These are phyloP conservation scores for Lodderomyces beijingensis DNA, from an alignment of 1,139 yeast species.

Conservation along the genomic window DNA sequence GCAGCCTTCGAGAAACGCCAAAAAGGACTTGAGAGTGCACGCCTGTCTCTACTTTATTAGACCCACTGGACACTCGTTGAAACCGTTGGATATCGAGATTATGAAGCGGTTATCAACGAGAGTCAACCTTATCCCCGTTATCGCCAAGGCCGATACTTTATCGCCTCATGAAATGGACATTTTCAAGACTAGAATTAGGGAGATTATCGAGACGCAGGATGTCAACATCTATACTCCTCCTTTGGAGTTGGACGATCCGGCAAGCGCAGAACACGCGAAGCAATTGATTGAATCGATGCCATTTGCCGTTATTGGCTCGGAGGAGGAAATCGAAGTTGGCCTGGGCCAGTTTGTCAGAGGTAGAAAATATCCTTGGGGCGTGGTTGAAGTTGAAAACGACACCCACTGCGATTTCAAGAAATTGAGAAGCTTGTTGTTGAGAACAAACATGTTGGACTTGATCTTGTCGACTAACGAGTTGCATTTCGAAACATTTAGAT, in stretches of 20 bases:
- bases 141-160: slow-evolving; percentile 92
- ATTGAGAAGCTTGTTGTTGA: slow-evolving; percentile 77
- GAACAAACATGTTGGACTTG: slow-evolving; percentile 92
- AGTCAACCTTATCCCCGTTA: slow-evolving; percentile 90
- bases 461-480: slow-evolving; percentile 84
- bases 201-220: slow-evolving; percentile 87
- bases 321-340: slow-evolving; percentile 72
- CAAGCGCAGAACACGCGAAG: slow-evolving; percentile 76
- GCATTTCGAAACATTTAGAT: slow-evolving; percentile 87
- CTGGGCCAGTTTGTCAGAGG: slow-evolving; percentile 81
- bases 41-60: slow-evolving; percentile 93
- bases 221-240: slow-evolving; percentile 91
- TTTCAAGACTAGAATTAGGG: slow-evolving; percentile 85
- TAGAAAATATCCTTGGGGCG: slow-evolving; percentile 96
- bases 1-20: slow-evolving; percentile 72
- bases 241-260: slow-evolving; percentile 65
- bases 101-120: slow-evolving; percentile 85
- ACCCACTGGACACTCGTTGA: slow-evolving; percentile 93
- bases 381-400: slow-evolving; percentile 95
- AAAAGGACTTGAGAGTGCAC: slow-evolving; percentile 87
- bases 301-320: slow-evolving; percentile 88
- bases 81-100: slow-evolving; percentile 91
- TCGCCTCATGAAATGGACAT: slow-evolving; percentile 75
- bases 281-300: slow-evolving; percentile 90
- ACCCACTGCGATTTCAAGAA: slow-evolving; percentile 93